These are phyloP conservation scores for Lentinula sp. DNA, from an alignment of 768 basidiomycete genomes.

Conservation along the genomic window DNA sequence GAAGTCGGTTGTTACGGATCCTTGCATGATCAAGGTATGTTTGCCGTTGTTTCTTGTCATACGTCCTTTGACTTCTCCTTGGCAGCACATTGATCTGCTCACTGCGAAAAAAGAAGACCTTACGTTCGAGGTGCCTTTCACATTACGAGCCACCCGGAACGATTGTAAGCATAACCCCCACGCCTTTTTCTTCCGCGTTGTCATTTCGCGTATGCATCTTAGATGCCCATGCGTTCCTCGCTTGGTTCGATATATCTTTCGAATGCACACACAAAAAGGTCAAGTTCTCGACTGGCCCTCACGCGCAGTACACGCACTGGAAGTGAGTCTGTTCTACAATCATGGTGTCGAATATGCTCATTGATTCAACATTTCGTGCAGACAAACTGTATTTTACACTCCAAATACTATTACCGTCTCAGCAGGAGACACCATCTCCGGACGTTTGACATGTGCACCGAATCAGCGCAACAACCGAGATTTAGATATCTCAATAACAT, in stretches of 20 bases:
- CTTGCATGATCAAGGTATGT: slow-evolving; percentile 78
- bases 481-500: slow-evolving; percentile 82
- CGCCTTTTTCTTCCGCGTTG: background rate
- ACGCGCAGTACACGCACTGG: slow-evolving; percentile 95
- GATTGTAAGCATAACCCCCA: slow-evolving; percentile 61
- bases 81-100: slow-evolving; percentile 79
- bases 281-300: slow-evolving; percentile 95
- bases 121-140: slow-evolving; percentile 76
- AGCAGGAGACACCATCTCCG: slow-evolving; percentile 68
- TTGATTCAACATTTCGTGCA: slow-evolving; percentile 17
- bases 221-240: slow-evolving; percentile 98
- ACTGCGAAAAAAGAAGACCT: slow-evolving; percentile 96
- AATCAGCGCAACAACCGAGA: slow-evolving; percentile 94
- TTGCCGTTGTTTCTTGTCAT: background rate
- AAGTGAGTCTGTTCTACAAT: slow-evolving; percentile 53
- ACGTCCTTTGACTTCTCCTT: background rate
- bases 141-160: slow-evolving; percentile 75
- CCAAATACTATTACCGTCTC: slow-evolving; percentile 66
- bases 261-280: slow-evolving; percentile 94
- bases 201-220: background rate
- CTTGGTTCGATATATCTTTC: slow-evolving; percentile 98
- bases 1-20: slow-evolving; percentile 91
- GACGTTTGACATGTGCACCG: slow-evolving; percentile 73
- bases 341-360: background rate
- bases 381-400: slow-evolving; percentile 98